Evolutionary conservation across 1,284 basidiomycete species (phyloP), one percentile per base, ranked within the genome.

Genomic region (Cryptococcus sp.): DNA sequence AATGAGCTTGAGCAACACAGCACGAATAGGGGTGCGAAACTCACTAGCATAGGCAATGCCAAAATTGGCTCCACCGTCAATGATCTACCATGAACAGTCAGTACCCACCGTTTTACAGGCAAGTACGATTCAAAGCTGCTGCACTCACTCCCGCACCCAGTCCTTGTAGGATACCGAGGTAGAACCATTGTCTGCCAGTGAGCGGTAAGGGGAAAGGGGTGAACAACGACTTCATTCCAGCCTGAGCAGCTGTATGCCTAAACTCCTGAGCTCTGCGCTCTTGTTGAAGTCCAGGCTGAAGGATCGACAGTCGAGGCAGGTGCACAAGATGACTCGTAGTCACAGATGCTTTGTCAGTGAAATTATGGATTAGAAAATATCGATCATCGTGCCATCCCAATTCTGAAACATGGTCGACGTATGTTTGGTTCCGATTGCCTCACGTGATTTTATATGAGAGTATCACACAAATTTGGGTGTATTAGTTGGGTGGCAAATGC

Each of bases 21-120:
- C 16, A 38, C 39, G 17, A 23, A 47, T 13, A 22, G 16, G 19
- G 26, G 26, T 23, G 22, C 10, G 3, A 4, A 0, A 67, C 70
- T 62, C 58, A 74, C 74, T 76, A 3, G 71, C 72, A 64, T 74
- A 76, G 5, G 77, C 77, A 13, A 79, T 74, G 17, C 61, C 76
- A 64, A 78, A 78, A 62, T 79, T 79, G 13, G 70, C 72, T 8
- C 74, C 76, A 17, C 66, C 70, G 58, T 77, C 75, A 26, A 78
- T 75, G 46, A 76, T 54, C 58, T 69, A 39, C 7, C n/a, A 5
- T n/a, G 41, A 41, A 34, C 22, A 49, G 22, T n/a, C 29, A 17
- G n/a, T 26, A 20, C 50, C 56, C 40, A 16, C 49, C 44, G 44
- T 44, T 45, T 19, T 22, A 38, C 29, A 20, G 20, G 46, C 23